These are phyloP conservation scores for Microcyclospora pomicola DNA, from an alignment of 2,329 filamentous ascomycete species.

Conservation along the genomic window DNA sequence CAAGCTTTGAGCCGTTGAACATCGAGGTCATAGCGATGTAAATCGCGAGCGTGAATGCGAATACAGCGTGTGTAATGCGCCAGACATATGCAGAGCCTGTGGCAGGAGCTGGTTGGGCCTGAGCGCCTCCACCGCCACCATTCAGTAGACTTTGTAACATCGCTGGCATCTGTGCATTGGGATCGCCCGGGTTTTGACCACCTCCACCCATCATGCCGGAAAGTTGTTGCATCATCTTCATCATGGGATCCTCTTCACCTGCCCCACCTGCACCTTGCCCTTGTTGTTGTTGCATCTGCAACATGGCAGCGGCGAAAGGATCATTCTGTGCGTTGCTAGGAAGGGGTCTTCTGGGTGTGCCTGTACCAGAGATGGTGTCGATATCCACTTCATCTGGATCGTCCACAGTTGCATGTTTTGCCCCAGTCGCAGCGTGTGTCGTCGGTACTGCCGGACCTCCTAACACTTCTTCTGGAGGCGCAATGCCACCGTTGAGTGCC, in stretches of 20 bases:
- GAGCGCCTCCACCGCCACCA: constrained; percentile 14
- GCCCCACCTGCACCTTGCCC: constrained; percentile 4
- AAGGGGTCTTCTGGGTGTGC: constrained; percentile 6
- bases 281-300: constrained; percentile 18
- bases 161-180: constrained; percentile 29
- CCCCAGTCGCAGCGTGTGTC: constrained; percentile 14
- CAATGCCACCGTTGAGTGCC: constrained; percentile 42
- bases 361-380: constrained; percentile 33
- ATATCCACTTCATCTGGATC: constrained; percentile 70
- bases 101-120: constrained; percentile 19
- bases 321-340: constrained; percentile 8
- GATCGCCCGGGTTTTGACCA: constrained; percentile 20
- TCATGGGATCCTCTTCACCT: constrained; percentile 48
- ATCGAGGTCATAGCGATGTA: constrained; percentile 56
- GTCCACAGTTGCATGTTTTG: constrained; percentile 22
- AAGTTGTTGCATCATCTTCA: constrained; percentile 65
- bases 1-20: constrained; percentile 52
- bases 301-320: constrained; percentile 17
- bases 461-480: constrained; percentile 19
- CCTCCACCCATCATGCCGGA: constrained; percentile 35
- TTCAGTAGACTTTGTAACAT: constrained; percentile 34
- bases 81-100: constrained; percentile 44
- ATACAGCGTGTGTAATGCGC: constrained; percentile 59
- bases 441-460: constrained; percentile 16
- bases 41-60: constrained; percentile 54